phyloP scores from a whole-genome alignment of 345 rosid genomes.

The Raphanus raphanistrum region DNA sequence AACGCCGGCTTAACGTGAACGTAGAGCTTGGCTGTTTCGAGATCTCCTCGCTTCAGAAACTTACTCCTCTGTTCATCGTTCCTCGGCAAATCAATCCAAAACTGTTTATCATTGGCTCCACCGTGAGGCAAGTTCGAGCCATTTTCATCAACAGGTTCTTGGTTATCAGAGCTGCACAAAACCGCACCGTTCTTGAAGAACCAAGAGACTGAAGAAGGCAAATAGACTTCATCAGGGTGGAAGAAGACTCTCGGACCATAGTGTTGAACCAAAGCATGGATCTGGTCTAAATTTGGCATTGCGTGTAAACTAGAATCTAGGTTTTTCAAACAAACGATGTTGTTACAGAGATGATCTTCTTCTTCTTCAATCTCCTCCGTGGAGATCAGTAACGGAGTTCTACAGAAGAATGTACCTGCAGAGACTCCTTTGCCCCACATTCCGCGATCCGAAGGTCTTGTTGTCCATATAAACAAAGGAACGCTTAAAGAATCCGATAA shows the following conservation, averaged over 20 bases:
- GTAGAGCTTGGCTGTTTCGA: slow-evolving; percentile 71
- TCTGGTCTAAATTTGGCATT: slow-evolving; percentile 74
- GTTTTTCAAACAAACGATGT: slow-evolving; percentile 63
- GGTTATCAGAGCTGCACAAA: slow-evolving; percentile 40
- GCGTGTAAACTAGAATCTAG: slow-evolving; percentile 58
- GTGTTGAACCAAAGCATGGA: slow-evolving; percentile 62
- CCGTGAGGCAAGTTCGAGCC: slow-evolving; percentile 84
- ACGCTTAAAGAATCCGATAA: neutral
- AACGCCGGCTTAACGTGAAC: slow-evolving; percentile 79
- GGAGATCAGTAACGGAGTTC: slow-evolving; percentile 29
- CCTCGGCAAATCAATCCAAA: slow-evolving; percentile 77
- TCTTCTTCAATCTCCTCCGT: neutral
- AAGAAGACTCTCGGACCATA: slow-evolving; percentile 82
- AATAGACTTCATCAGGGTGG: slow-evolving; percentile 42
- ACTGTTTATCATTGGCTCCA: slow-evolving; percentile 59
- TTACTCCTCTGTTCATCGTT: slow-evolving; percentile 12
- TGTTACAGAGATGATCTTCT: slow-evolving; percentile 47
- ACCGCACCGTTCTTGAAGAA: slow-evolving; percentile 61
- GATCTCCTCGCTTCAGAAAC: slow-evolving; percentile 51
- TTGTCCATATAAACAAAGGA: slow-evolving; percentile 66
- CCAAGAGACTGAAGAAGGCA: slow-evolving; percentile 54
- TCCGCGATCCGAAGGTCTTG: slow-evolving; percentile 69
- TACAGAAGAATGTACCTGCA: slow-evolving; percentile 73
- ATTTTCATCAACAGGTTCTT: slow-evolving; percentile 49
- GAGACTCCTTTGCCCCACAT: slow-evolving; percentile 68